Percentiles rank a stretch among this genome's conserved stretches.
Conservation (phyloP, 257 asterid genomes). For the Scutellaria baicalensis region DNA sequence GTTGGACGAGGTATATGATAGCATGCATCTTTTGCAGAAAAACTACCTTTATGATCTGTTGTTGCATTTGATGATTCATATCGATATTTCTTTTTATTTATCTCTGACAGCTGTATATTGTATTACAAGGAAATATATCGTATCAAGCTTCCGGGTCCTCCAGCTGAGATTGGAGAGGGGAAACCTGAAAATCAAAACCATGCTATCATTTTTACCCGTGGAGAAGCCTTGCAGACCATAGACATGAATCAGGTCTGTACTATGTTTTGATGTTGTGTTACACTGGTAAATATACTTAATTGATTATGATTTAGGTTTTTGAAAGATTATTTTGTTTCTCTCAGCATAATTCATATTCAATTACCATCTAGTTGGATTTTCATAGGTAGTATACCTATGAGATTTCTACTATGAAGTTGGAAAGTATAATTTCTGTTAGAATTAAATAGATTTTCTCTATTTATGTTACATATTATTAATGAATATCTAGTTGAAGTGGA, state of each 20-base stretch:
- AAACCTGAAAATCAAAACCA: slow-evolving; percentile 99
- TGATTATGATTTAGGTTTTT: neutral
- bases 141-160: slow-evolving; percentile 94
- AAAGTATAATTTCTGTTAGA: no score
- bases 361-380: no score
- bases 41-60: neutral
- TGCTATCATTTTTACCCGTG: slow-evolving; percentile 95
- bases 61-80: neutral
- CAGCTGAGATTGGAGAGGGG: slow-evolving; percentile 91
- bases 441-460: no score
- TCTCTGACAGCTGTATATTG: neutral
- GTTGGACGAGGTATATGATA: slow-evolving; percentile 80
- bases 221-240: slow-evolving; percentile 99
- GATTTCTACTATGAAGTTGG: no score
- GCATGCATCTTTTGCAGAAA: neutral
- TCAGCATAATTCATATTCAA: no score
- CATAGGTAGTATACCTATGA: no score
- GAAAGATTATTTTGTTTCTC: neutral
- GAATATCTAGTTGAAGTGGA: no score
- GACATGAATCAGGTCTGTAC: slow-evolving; percentile 94
- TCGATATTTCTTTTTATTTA: neutral
- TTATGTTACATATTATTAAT: no score
- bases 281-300: neutral
- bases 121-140: slow-evolving; percentile 86
- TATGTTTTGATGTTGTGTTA: neutral